phyloP scores from a whole-genome alignment of 208 protist genomes.

The Zelonia costaricensis region DNA sequence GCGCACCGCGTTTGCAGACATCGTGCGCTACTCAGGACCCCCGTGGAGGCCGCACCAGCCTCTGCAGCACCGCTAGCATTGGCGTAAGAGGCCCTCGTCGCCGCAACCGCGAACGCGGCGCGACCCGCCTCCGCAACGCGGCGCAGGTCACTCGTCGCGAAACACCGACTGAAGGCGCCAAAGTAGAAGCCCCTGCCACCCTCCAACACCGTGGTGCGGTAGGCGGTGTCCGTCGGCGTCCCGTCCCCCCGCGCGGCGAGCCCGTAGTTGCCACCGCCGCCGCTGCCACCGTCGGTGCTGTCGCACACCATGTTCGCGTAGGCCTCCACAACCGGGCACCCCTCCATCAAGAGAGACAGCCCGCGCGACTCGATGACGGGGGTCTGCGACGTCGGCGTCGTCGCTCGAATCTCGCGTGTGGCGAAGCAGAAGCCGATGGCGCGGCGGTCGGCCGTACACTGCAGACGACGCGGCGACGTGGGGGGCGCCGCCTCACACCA shows the following conservation, averaged over 20 bases:
- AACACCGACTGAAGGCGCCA: constrained; percentile 44
- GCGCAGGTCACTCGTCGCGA: constrained; percentile 15
- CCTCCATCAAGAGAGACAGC: constrained; percentile 42
- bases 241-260: constrained; percentile 2
- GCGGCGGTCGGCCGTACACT: constrained; percentile 43
- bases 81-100: not conserved
- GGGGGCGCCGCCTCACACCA: constrained; percentile 18
- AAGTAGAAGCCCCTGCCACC: constrained; percentile 32
- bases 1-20: constrained; percentile 34
- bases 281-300: too few relatives aligned
- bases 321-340: constrained; percentile 49
- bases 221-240: constrained; percentile 1
- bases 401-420: not conserved
- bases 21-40: constrained; percentile 10
- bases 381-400: not conserved
- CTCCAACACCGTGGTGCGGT: not conserved
- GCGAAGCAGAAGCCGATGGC: constrained; percentile 43
- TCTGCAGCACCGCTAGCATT: not conserved
- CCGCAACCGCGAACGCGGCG: not conserved
- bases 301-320: constrained; percentile 34
- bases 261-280: too few relatives aligned
- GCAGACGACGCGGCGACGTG: constrained; percentile 5
- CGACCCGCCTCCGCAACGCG: constrained; percentile 1
- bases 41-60: not conserved
- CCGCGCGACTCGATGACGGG: constrained; percentile 1